Conservation (phyloP, 768 basidiomycete genomes). For the Rubroboletus pulcherrimus region DNA sequence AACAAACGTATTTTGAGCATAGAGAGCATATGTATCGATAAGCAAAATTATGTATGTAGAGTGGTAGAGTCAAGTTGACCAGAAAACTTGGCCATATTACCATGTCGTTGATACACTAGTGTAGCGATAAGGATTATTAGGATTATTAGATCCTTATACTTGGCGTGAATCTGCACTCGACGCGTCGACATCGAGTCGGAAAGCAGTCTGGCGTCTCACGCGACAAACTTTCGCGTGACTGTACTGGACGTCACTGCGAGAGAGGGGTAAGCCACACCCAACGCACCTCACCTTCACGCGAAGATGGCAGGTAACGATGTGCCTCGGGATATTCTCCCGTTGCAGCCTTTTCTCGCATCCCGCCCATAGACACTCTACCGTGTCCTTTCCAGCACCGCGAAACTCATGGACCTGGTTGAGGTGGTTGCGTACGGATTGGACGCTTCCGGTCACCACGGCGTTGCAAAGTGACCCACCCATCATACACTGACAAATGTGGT, state of each 20-base stretch:
- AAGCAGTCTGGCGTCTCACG: background rate
- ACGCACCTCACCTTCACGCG: constrained; percentile 6
- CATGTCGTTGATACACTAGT: background rate
- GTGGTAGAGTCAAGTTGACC: background rate
- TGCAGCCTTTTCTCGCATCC: constrained; percentile 8
- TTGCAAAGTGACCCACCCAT: constrained; percentile 3
- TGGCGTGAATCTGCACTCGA: background rate
- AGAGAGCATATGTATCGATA: no score
- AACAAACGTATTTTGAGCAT: no score
- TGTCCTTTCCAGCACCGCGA: constrained; percentile 1
- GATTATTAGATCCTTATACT: background rate
- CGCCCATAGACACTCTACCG: constrained; percentile 4
- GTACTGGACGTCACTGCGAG: constrained; percentile 19
- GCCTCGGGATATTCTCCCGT: constrained; percentile 18
- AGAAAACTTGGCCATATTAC: background rate
- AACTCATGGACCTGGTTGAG: constrained; percentile 11
- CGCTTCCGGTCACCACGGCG: background rate
- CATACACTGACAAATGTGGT: constrained; percentile 3
- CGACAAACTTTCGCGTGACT: constrained; percentile 15
- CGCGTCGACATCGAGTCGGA: no score
- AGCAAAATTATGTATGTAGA: background rate
- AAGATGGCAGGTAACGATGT: constrained; percentile 17
- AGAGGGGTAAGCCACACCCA: constrained; percentile 12
- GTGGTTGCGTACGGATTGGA: constrained; percentile 13
- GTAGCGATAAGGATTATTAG: background rate